phyloP scores from a whole-genome alignment of 1,139 yeast species.

The Saccharomycopsis hybrid region DNA sequence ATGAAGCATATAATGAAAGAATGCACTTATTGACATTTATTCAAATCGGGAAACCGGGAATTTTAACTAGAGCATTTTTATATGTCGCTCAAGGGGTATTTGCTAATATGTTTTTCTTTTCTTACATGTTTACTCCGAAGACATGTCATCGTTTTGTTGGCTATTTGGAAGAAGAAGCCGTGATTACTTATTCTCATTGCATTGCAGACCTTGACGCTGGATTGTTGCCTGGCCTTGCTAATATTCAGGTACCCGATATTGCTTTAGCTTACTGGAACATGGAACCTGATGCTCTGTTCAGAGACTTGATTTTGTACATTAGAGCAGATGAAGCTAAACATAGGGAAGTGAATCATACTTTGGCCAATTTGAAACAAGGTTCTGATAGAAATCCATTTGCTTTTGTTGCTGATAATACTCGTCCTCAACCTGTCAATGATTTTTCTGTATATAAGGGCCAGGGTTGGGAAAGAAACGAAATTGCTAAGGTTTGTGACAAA shows the following conservation, averaged over 20 bases:
- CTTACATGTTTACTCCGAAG: slow-evolving; percentile 53
- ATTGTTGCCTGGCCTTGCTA: slow-evolving; percentile 43
- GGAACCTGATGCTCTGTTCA: slow-evolving; percentile 44
- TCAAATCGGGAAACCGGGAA: slow-evolving; percentile 57
- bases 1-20: slow-evolving; percentile 75
- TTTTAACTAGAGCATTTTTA: slow-evolving; percentile 50
- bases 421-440: slow-evolving; percentile 52
- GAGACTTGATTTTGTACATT: slow-evolving; percentile 53
- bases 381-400: slow-evolving; percentile 67
- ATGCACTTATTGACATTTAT: slow-evolving; percentile 71
- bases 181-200: slow-evolving; percentile 61
- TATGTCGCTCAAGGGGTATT: slow-evolving; percentile 69
- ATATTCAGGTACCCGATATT: slow-evolving; percentile 44
- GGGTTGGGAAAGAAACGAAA: slow-evolving; percentile 58
- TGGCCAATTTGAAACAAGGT: slow-evolving; percentile 52
- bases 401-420: slow-evolving; percentile 33
- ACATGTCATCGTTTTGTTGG: slow-evolving; percentile 76
- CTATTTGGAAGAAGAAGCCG: slow-evolving; percentile 75
- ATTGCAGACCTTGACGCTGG: slow-evolving; percentile 49
- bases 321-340: slow-evolving; percentile 70
- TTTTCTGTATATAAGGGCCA: slow-evolving; percentile 40
- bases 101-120: slow-evolving; percentile 57
- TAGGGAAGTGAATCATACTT: slow-evolving; percentile 70
- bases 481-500: slow-evolving; percentile 15
- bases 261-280: slow-evolving; percentile 62